These are phyloP conservation scores for Mortierella claussenii DNA, from an alignment of 192 early-diverging fungal species.

Conservation along the genomic window DNA sequence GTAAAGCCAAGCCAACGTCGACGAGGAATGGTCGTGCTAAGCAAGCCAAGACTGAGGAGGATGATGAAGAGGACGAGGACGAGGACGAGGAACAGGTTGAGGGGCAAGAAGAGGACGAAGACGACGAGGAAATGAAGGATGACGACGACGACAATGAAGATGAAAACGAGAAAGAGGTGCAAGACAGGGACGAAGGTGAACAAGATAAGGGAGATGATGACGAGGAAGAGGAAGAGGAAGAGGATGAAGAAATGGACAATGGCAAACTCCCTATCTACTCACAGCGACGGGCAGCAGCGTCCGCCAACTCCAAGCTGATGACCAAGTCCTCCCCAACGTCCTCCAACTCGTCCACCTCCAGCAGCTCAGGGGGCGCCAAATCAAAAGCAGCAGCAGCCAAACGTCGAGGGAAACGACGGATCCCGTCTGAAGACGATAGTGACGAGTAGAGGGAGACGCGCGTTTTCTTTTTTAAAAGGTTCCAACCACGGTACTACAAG, in stretches of 20 bases:
- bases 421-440: constrained; percentile 12
- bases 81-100: constrained; percentile 9
- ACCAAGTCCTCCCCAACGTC: constrained; percentile 16
- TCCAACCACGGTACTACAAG: too few species aligned
- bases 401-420: constrained; percentile 13
- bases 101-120: constrained; percentile 5
- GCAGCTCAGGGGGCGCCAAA: background rate
- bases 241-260: too few species aligned
- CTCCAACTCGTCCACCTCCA: background rate
- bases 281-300: constrained; percentile 24
- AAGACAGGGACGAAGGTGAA: constrained; percentile 19
- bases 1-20: constrained; percentile 4
- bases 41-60: background rate
- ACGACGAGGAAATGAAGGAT: constrained; percentile 5
- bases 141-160: background rate
- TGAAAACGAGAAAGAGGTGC: background rate
- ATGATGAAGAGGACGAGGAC: constrained; percentile 14
- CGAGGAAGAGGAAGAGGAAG: too few species aligned
- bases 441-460: too few species aligned
- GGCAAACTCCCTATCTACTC: constrained; percentile 26
- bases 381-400: constrained; percentile 18
- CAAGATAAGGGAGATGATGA: too few species aligned
- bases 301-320: constrained; percentile 35
- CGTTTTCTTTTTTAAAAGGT: too few species aligned
- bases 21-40: constrained; percentile 8